Conservation (phyloP, 192 early-diverging fungal species). For the Backusella parvicylindrica region DNA sequence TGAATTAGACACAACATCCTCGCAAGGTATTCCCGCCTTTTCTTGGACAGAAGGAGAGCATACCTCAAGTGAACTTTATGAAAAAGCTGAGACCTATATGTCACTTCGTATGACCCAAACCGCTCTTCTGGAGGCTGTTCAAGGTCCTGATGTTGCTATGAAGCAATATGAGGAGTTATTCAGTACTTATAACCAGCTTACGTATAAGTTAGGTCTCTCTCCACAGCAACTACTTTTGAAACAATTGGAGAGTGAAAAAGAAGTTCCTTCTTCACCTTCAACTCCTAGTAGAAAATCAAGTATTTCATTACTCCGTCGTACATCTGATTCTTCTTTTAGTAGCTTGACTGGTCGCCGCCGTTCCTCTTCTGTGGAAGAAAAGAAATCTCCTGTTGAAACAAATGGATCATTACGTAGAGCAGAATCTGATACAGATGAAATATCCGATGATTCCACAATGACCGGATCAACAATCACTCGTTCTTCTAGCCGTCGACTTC, state of each 20-base stretch:
- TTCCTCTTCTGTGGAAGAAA: constrained; percentile 4
- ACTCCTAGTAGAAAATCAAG: neutral
- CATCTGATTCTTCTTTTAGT: neutral
- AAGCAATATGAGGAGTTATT: constrained; percentile 10
- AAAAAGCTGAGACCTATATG: constrained; percentile 43
- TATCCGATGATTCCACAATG: neutral
- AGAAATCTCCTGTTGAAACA: neutral
- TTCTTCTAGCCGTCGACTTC: neutral
- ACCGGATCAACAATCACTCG: neutral
- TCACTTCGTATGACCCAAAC: constrained; percentile 9
- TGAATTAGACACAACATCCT: constrained; percentile 14
- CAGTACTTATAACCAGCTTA: neutral
- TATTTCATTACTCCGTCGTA: constrained; percentile 2
- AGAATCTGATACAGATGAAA: neutral
- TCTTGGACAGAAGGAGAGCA: constrained; percentile 40
- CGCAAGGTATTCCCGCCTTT: neutral
- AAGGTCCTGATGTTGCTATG: constrained; percentile 36
- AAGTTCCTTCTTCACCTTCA: neutral
- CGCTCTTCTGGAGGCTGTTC: constrained; percentile 22
- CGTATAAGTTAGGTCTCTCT: neutral
- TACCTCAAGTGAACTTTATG: constrained; percentile 50
- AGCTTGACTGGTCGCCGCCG: neutral
- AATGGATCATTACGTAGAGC: neutral
- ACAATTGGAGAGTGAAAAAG: neutral
- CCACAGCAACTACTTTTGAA: neutral